Evolutionary conservation across 2,329 filamentous ascomycete genomes (phyloP).

Genomic region (Xylariaceae sp.): DNA sequence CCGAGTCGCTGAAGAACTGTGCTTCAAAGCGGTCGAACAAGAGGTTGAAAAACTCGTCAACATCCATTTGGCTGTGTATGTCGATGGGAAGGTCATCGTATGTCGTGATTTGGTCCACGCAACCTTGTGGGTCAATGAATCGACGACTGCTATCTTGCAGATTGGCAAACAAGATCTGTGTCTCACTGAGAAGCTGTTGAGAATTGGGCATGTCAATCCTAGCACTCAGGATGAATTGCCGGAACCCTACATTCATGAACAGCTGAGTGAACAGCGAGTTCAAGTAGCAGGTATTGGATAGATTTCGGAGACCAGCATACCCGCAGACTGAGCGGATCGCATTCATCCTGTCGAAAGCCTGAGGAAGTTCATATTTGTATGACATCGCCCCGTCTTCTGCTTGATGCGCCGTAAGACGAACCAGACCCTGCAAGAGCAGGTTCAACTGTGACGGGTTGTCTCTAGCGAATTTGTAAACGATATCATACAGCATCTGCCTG

Average conservation of each 20-base stretch:
- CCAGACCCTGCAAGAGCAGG: slow-evolving; percentile 47
- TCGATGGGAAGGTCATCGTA: slow-evolving; percentile 82
- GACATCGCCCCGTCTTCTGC: slow-evolving; percentile 41
- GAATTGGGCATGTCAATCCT: slow-evolving; percentile 49
- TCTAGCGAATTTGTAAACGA: slow-evolving; percentile 53
- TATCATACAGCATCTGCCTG: slow-evolving; percentile 54
- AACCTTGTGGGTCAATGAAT: slow-evolving; percentile 64
- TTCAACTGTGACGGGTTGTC: slow-evolving; percentile 45
- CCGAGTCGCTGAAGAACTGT: slow-evolving; percentile 63
- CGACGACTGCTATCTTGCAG: slow-evolving; percentile 80
- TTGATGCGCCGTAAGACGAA: slow-evolving; percentile 44
- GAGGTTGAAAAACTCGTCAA: slow-evolving; percentile 94
- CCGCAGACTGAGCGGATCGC: slow-evolving; percentile 71
- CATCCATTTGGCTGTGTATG: slow-evolving; percentile 90
- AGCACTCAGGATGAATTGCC: slow-evolving; percentile 72
- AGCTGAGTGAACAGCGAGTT: slow-evolving; percentile 93
- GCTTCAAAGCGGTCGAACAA: slow-evolving; percentile 88
- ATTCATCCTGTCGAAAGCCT: slow-evolving; percentile 58
- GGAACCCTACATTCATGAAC: slow-evolving; percentile 90
- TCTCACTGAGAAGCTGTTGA: slow-evolving; percentile 68
- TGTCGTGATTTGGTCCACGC: slow-evolving; percentile 72
- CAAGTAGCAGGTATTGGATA: slow-evolving; percentile 95
- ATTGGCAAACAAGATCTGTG: slow-evolving; percentile 73
- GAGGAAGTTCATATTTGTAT: slow-evolving; percentile 57
- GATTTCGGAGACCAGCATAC: slow-evolving; percentile 84